phyloP scores from a whole-genome alignment of 2,329 filamentous ascomycete species.

The Cephalotrichum gorgonifer region DNA sequence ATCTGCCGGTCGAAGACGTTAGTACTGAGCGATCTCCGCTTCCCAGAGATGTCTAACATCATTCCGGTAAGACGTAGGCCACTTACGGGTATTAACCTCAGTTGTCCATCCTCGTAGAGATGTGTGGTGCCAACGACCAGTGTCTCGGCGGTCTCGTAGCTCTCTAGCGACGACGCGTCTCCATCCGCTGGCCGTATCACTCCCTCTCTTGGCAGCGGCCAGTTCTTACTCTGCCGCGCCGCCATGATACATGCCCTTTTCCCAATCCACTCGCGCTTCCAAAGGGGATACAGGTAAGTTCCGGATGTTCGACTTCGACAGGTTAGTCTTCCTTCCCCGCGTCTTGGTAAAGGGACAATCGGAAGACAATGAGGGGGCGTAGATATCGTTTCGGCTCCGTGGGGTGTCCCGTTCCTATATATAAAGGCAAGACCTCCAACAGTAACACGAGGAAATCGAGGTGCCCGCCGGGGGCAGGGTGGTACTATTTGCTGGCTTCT shows the following conservation, averaged over 20 bases:
- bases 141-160: constrained; percentile 6
- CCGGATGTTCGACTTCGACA: too few species aligned
- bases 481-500: neutral
- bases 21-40: neutral
- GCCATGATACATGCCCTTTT: neutral
- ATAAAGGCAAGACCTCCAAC: too few species aligned
- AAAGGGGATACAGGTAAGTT: too few species aligned
- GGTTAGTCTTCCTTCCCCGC: too few species aligned
- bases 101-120: constrained; percentile 10
- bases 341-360: too few species aligned
- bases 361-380: too few species aligned
- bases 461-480: neutral
- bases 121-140: constrained; percentile 13
- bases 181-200: neutral
- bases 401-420: too few species aligned
- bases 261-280: neutral
- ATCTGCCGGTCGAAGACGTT: constrained; percentile 7
- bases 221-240: neutral
- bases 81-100: constrained; percentile 13
- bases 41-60: too few species aligned
- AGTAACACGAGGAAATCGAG: neutral
- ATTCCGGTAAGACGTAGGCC: too few species aligned
- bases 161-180: neutral
- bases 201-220: neutral
- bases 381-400: too few species aligned